Evolutionary conservation across 768 basidiomycete genomes (phyloP), one percentile per base, ranked within the genome.

Genomic region (Hypholoma sublateritium): DNA sequence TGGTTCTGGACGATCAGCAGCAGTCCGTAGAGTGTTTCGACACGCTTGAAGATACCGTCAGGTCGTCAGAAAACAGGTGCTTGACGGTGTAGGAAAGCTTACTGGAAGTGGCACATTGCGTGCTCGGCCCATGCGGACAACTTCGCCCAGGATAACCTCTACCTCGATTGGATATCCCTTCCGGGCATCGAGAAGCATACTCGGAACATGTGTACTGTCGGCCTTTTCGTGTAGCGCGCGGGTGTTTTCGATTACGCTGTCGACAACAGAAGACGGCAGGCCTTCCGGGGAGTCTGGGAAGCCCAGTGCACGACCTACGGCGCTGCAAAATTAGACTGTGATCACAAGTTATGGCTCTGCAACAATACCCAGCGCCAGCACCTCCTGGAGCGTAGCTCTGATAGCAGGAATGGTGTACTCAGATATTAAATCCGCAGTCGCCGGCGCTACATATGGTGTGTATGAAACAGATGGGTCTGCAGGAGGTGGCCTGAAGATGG

Each of bases 1-100:
- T 87, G 84, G 55, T 85, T 83, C 68, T 87, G 85, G 9, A 86
- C 69, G n/a, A 87, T 79, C 28, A 82, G 67, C 17, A 87, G 65
- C 22, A 86, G 69, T 6, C 77, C 79, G 61, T 87, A 87, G n/a
- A 86, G 59, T 48, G 78, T 81, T 66, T 86, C 83, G 25, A 86
- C 75, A n/a, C 83, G 78, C 86, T 32, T 32, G 9, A 9, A 7
- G 9, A 32, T 86, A 52, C 14, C 25, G 32, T 52, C 11, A 50
- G 11, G 36, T 37, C 53, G 36, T 32, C 28, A 19, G 34, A 19
- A 16, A 42, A 13, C 14, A 24, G 19, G n/a, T 9, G 13, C 12
- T 32, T 16, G n/a, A 45, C 14, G 12, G 32, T 19, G 21, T n/a
- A n/a, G 43, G 39, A 51, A n/a, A 17, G 68, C 80, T 70, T 62